Evolutionary conservation across 179 eudicot species (phyloP), one percentile per base, ranked within the genome.

Genomic region (Pouteria campechiana): DNA sequence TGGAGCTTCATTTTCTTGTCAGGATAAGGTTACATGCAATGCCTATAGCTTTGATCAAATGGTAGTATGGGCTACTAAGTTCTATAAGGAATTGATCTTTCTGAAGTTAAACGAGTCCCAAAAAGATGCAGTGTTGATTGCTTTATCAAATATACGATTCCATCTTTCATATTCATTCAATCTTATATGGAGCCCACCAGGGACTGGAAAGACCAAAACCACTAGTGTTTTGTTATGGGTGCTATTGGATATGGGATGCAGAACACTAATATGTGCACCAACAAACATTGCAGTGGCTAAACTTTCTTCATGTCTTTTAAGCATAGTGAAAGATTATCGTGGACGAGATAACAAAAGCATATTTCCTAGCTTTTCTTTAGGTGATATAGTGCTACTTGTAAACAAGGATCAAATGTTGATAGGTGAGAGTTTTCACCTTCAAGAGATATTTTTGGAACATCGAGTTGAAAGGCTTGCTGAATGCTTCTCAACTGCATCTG

Each of bases 401-500:
- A 60, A 44, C 44, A 52, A 41, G 17, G 40, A 52, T 30, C 32
- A 60, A 35, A 46, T 61, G n/a, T n/a, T n/a, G n/a, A n/a, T n/a
- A n/a, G n/a, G n/a, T n/a, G n/a, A n/a, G 16, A 54, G 54, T 14
- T 25, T 34, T 3, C 36, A 48, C 3, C 19, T 65, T 10, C 58
- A 70, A 41, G 72, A 60, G 28, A 53, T 70, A 52, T 60, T 22
- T 46, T 57, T 70, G 42, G 63, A 70, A 16, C 13, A 57, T 49
- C 76, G 76, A 8, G 48, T 65, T 29, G 35, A 60, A 38, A 65
- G 47, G 46, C 63, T 72, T n/a, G 46, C 27, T 0, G 78, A 68
- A 43, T 72, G 72, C 60, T 68, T 75, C 48, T 68, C 54, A 3
- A 54, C 69, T 2, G 0, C 41, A 42, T 64, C 58, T 43, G 82